These are phyloP conservation scores for Byssothecium circinans DNA, from an alignment of 2,329 filamentous ascomycete species.

Conservation along the genomic window DNA sequence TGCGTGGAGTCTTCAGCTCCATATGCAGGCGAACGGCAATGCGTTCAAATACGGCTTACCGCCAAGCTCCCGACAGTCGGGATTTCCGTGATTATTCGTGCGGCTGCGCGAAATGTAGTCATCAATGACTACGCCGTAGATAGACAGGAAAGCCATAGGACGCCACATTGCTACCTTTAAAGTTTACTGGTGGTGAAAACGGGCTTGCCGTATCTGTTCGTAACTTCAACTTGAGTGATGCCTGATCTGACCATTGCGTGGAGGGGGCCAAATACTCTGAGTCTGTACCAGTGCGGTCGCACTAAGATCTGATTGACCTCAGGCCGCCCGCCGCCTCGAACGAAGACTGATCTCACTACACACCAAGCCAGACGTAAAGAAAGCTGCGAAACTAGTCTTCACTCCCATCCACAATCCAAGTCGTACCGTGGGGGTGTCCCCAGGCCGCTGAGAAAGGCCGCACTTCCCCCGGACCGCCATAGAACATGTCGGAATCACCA, in stretches of 20 bases:
- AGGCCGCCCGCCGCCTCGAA: background rate
- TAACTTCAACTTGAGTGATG: constrained; percentile 6
- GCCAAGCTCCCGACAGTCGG: constrained; percentile 15
- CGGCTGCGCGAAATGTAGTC: background rate
- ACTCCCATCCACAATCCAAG: no score
- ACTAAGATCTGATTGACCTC: background rate
- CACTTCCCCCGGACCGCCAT: constrained; percentile 6
- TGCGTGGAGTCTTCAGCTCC: no score
- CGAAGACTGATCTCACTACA: background rate
- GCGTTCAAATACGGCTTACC: no score
- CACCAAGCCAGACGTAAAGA: background rate
- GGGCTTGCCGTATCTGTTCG: constrained; percentile 1
- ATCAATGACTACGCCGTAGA: background rate
- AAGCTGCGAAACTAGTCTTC: no score
- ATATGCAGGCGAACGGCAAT: no score
- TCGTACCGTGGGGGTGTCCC: constrained; percentile 16
- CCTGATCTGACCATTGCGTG: background rate
- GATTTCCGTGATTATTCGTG: constrained; percentile 33
- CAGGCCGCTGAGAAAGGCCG: background rate
- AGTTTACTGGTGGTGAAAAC: constrained; percentile 2
- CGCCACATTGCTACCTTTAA: no score
- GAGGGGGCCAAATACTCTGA: background rate
- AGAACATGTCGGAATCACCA: constrained; percentile 31
- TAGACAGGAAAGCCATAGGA: no score
- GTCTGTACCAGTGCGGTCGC: background rate